These are phyloP conservation scores for Kazachstania martiniae DNA, from an alignment of 805 yeast species.

Conservation along the genomic window DNA sequence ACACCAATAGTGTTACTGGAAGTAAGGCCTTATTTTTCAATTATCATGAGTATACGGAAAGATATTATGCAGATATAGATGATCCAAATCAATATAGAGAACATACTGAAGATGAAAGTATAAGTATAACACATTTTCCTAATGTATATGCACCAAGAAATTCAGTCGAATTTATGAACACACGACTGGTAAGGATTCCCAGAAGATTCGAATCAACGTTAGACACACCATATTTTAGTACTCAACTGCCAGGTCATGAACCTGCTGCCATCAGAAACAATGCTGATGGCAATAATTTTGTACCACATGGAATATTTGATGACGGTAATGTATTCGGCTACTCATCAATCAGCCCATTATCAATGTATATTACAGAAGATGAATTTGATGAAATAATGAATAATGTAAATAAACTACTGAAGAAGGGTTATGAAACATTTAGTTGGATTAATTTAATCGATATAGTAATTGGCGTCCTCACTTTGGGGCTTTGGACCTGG, in stretches of 20 bases:
- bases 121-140: slow-evolving; percentile 59
- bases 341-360: slow-evolving; percentile 43
- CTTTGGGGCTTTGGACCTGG: slow-evolving; percentile 33
- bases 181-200: slow-evolving; percentile 60
- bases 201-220: slow-evolving; percentile 33
- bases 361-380: slow-evolving; percentile 25
- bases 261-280: slow-evolving; percentile 43
- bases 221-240: slow-evolving; percentile 43
- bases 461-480: slow-evolving; percentile 27
- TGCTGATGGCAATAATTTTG: slow-evolving; percentile 16
- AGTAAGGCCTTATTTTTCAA: slow-evolving; percentile 41
- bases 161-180: slow-evolving; percentile 25
- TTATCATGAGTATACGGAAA: slow-evolving; percentile 49
- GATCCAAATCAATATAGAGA: slow-evolving; percentile 8
- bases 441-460: slow-evolving; percentile 33
- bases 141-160: slow-evolving; percentile 34
- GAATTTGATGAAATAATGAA: slow-evolving; percentile 36
- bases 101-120: slow-evolving; percentile 25
- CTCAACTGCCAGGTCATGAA: slow-evolving; percentile 46
- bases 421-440: slow-evolving; percentile 32
- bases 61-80: slow-evolving; percentile 22
- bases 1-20: background rate
- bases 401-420: slow-evolving; percentile 34
- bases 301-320: slow-evolving; percentile 30
- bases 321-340: slow-evolving; percentile 40